Conservation (phyloP, 352 stramenopile genomes). For the Phytopythium vexans region DNA sequence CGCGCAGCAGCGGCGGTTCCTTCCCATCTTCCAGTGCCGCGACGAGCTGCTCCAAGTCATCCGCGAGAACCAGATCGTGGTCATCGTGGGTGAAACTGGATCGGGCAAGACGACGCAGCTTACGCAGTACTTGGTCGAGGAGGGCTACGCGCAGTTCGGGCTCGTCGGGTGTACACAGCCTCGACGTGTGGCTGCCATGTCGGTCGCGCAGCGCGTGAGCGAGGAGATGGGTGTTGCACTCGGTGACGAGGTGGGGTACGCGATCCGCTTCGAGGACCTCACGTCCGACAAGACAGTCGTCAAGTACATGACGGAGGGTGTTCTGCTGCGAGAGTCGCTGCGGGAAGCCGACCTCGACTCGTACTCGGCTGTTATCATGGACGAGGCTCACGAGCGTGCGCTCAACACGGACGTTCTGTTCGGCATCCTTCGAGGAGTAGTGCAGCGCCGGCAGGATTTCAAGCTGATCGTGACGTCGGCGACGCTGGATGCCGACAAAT, state of each 20-base stretch:
- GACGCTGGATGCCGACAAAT: conserved; percentile 97
- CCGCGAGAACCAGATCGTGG: conserved; percentile 97
- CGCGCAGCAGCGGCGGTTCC: conserved; percentile 93
- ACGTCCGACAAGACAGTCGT: conserved; percentile 95
- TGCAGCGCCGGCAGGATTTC: conserved; percentile 86
- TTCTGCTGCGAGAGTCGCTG: conserved; percentile 92
- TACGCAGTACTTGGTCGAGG: conserved; percentile 94
- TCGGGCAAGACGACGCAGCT: conserved; percentile 98
- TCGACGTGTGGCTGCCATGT: conserved; percentile 98
- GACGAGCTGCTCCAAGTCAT: conserved; percentile 97
- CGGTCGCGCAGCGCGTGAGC: conserved; percentile 97
- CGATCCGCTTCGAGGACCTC: conserved; percentile 94
- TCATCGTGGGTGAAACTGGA: conserved; percentile 98
- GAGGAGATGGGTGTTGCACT: conserved; percentile 95
- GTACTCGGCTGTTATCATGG: conserved; percentile 92
- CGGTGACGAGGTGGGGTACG: conserved; percentile 89
- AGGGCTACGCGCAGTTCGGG: conserved; percentile 86
- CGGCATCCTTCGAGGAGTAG: conserved; percentile 90
- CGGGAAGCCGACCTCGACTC: conserved; percentile 84
- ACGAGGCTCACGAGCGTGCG: conserved; percentile 93
- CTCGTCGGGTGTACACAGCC: conserved; percentile 97
- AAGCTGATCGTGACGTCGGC: conserved; percentile 93
- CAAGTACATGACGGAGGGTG: conserved; percentile 96
- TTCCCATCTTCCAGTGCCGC: conserved; percentile 95
- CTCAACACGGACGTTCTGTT: conserved; percentile 95